These are phyloP conservation scores for Yamadazyma ubonensis DNA, from an alignment of 805 yeast genomes.

Conservation along the genomic window DNA sequence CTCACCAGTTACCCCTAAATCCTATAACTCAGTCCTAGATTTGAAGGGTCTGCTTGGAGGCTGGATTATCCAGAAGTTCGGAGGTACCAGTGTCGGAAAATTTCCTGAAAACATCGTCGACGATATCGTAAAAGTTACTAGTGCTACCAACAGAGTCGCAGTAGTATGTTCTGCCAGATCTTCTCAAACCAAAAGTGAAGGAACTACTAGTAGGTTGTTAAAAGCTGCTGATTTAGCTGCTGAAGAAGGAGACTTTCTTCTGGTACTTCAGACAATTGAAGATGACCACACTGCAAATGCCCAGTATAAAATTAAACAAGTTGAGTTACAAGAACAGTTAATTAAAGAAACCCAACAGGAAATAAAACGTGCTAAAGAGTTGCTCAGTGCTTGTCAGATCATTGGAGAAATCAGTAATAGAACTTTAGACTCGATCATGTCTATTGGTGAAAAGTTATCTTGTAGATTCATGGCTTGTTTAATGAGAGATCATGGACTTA, in stretches of 20 bases:
- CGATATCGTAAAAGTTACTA: constrained; percentile 72
- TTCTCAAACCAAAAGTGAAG: constrained; percentile 86
- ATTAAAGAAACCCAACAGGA: constrained; percentile 61
- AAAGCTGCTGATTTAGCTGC: constrained; percentile 80
- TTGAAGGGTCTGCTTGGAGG: constrained; percentile 23
- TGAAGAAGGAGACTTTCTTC: constrained; percentile 55
- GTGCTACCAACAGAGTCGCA: constrained; percentile 66
- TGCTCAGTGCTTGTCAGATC: constrained; percentile 82
- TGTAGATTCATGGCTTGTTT: constrained; percentile 87
- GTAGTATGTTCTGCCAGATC: constrained; percentile 97
- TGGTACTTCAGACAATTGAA: constrained; percentile 63
- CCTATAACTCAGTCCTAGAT: constrained; percentile 44
- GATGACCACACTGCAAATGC: constrained; percentile 83
- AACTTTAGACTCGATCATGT: constrained; percentile 85
- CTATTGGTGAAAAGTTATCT: constrained; percentile 90
- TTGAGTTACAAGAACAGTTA: constrained; percentile 50
- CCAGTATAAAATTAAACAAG: constrained; percentile 43
- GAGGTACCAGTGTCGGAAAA: constrained; percentile 97
- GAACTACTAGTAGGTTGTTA: constrained; percentile 87
- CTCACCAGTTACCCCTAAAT: constrained; percentile 15
- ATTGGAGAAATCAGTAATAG: constrained; percentile 89
- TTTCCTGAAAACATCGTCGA: constrained; percentile 83
- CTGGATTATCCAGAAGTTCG: constrained; percentile 80
- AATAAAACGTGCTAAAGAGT: constrained; percentile 62
- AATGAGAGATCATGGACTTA: constrained; percentile 77